These are phyloP conservation scores for Royoungia palumana DNA, from an alignment of 768 basidiomycete species.

Conservation along the genomic window DNA sequence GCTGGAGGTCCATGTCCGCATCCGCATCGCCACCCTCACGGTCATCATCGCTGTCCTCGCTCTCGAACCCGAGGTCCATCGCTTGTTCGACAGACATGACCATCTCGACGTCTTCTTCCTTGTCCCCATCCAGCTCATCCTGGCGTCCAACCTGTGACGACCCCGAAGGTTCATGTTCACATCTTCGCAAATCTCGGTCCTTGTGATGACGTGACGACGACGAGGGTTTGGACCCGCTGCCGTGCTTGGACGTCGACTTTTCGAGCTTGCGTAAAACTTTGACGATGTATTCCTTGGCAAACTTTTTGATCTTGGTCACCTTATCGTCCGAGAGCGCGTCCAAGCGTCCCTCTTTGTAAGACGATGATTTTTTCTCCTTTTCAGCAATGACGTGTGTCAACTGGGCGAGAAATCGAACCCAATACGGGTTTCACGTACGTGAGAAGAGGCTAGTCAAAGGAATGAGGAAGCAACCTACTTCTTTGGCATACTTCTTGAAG, in stretches of 20 bases:
- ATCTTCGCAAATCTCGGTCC: conserved; percentile 5
- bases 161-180: conserved; percentile 9
- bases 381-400: conserved; percentile 84
- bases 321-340: conserved; percentile 86
- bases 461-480: conserved; percentile 49
- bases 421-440: background rate
- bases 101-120: conserved; percentile 29
- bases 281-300: conserved; percentile 84
- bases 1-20: conserved; percentile 24
- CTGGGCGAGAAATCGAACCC: conserved; percentile 38
- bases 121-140: conserved; percentile 9
- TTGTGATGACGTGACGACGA: conserved; percentile 19
- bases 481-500: conserved; percentile 95
- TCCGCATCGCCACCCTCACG: conserved; percentile 5
- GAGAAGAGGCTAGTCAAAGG: background rate
- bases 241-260: conserved; percentile 32
- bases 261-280: conserved; percentile 73
- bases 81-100: conserved; percentile 42
- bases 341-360: conserved; percentile 69
- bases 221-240: no score
- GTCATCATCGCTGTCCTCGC: conserved; percentile 26
- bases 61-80: conserved; percentile 42
- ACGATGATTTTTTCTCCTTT: conserved; percentile 90
- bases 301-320: conserved; percentile 84
- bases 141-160: conserved; percentile 11